phyloP scores from a whole-genome alignment of 2,329 filamentous ascomycete genomes.

The Botrytis squamosa region DNA sequence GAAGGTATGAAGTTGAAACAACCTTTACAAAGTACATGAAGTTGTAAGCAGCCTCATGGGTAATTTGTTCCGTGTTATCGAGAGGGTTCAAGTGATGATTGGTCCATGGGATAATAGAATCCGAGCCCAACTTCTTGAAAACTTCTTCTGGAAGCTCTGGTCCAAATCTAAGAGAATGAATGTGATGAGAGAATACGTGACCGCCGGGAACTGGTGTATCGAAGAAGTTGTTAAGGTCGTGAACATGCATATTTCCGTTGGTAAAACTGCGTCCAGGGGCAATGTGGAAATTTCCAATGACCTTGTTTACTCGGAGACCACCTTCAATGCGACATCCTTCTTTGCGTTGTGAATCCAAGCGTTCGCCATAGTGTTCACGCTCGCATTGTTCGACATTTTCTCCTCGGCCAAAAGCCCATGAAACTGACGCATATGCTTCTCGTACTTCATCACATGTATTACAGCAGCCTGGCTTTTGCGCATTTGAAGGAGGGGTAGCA shows the following conservation, averaged over 20 bases:
- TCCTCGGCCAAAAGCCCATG: conserved; percentile 92
- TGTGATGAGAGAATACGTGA: conserved; percentile 85
- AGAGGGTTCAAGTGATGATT: conserved; percentile 92
- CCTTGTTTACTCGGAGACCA: conserved; percentile 92
- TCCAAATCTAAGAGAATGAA: conserved; percentile 90
- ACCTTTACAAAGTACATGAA: conserved; percentile 99
- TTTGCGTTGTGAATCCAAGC: conserved; percentile 78
- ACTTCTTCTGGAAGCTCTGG: conserved; percentile 80
- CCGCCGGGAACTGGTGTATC: conserved; percentile 64
- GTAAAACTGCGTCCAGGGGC: conserved; percentile 95
- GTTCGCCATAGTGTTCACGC: conserved; percentile 89
- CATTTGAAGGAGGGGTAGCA: conserved; percentile 68
- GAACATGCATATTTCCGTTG: conserved; percentile 94
- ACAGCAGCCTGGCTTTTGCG: conserved; percentile 83
- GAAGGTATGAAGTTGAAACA: conserved; percentile 91
- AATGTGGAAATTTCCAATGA: conserved; percentile 97
- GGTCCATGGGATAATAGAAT: conserved; percentile 64
- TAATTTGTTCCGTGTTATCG: conserved; percentile 74
- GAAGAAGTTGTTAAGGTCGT: conserved; percentile 96
- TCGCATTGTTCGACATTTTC: conserved; percentile 93
- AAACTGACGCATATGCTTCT: conserved; percentile 84
- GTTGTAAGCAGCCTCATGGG: conserved; percentile 82
- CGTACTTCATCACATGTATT: conserved; percentile 96
- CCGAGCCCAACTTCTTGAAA: conserved; percentile 55
- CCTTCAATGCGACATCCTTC: conserved; percentile 97